phyloP scores from a whole-genome alignment of 2,329 filamentous ascomycete species.

The Xylaria sp. region DNA sequence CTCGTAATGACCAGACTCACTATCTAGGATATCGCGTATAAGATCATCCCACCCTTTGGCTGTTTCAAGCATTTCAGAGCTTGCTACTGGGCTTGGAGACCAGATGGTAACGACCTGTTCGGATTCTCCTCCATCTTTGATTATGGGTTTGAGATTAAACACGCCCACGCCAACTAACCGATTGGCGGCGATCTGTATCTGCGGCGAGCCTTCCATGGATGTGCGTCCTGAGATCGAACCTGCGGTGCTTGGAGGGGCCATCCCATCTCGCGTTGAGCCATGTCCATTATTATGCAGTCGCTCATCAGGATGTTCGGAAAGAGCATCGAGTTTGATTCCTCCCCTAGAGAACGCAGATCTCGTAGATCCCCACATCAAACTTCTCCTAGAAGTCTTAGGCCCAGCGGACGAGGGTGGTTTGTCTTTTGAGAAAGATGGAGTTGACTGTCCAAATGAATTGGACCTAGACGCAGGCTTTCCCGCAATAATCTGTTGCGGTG shows the following conservation, averaged over 20 bases:
- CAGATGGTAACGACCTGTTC: conserved; percentile 82
- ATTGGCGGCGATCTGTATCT: conserved; percentile 59
- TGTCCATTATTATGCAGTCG: conserved; percentile 42
- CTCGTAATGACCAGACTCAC: conserved; percentile 74
- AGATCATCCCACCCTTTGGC: conserved; percentile 75
- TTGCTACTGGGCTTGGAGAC: conserved; percentile 64
- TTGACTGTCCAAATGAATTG: conserved; percentile 51
- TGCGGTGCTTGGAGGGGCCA: conserved; percentile 59
- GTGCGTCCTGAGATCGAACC: conserved; percentile 53
- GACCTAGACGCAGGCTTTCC: conserved; percentile 59
- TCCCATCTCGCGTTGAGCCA: conserved; percentile 52
- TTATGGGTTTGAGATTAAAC: conserved; percentile 74
- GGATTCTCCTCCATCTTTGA: conserved; percentile 72
- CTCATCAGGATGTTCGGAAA: conserved; percentile 59
- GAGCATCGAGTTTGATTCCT: conserved; percentile 59
- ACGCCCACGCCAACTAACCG: conserved; percentile 79
- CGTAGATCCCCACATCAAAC: conserved; percentile 70
- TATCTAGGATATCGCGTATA: conserved; percentile 75
- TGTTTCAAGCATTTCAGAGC: conserved; percentile 62
- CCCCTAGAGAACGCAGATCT: conserved; percentile 61
- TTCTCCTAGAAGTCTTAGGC: conserved; percentile 64
- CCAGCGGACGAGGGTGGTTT: conserved; percentile 57
- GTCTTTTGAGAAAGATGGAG: conserved; percentile 50
- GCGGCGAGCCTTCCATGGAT: conserved; percentile 43
- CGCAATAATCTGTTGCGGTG: conserved; percentile 56